Evolutionary conservation across 345 rosid genomes (phyloP), one percentile per base, ranked within the genome.

Genomic region (Ceriops zippeliana): DNA sequence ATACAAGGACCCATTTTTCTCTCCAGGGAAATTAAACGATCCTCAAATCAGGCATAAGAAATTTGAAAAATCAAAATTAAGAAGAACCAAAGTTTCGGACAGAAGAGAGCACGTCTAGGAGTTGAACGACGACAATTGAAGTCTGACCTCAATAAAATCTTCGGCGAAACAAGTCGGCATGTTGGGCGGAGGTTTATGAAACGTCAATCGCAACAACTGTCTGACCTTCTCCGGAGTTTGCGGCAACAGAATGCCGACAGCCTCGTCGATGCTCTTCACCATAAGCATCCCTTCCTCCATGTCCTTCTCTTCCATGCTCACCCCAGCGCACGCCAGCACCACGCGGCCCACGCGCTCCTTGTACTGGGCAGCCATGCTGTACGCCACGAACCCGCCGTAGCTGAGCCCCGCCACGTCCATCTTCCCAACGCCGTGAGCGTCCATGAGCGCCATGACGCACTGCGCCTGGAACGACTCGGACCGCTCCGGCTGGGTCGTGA

Each of bases 301-400:
- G 58, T 93, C 98, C 73, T 84, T 86, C 70, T 87, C 97, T 76
- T 93, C 97, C 75, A 93, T 37, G 67, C 86, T 81, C 37, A 93
- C 90, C 37, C 98, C 97, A 11, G 96, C 90, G 80, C 97, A 86
- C 66, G 86, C 79, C 59, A 93, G 77, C 77, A 85, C 89, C 72
- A 89, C 69, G 54, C 80, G 80, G 62, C 87, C 86, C 61, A 90
- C 74, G 61, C 86, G 83, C 76, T 85, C 92, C 52, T 79, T 80
- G 52, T 80, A 87, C 87, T 87, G 93, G 37, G 86, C 96, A 20
- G 93, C 93, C 82, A 93, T 59, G 5, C 96, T 82, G 70, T 93
- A 90, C 0, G 82, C 93, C 52, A 93, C 96, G 57, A 93, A 87
- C 13, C 96, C 96, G 1, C 93, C 97, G 68, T 93, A 93, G 70